Percentiles rank a stretch among this genome's conserved stretches.
Conservation (phyloP, 495 filamentous ascomycete species). For the Aspergillus homomorphus region DNA sequence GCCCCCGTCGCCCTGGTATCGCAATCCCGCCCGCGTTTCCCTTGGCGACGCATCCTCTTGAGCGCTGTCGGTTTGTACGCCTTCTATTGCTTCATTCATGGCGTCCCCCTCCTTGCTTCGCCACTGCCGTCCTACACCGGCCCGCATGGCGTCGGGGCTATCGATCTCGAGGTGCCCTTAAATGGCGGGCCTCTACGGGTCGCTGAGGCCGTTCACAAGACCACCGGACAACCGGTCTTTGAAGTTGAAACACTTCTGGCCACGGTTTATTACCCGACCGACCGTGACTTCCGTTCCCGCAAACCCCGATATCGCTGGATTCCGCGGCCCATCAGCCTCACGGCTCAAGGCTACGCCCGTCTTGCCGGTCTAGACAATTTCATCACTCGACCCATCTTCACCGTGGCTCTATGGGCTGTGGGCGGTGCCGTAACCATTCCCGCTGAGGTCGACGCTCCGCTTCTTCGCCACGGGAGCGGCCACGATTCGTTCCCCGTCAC, state of each 20-base stretch:
- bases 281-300: conserved; percentile 5
- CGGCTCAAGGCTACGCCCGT: conserved; percentile 3
- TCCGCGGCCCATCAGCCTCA: conserved; percentile 7
- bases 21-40: neutral
- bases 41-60: conserved; percentile 1
- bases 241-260: conserved; percentile 9
- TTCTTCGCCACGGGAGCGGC: neutral
- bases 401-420: conserved; percentile 1
- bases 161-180: conserved; percentile 8
- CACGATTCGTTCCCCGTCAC: conserved; percentile 6
- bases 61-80: neutral
- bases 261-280: conserved; percentile 7
- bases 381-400: conserved; percentile 4
- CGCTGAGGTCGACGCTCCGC: conserved; percentile 8
- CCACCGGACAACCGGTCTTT: neutral
- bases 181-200: conserved; percentile 1
- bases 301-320: conserved; percentile 8
- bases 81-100: neutral
- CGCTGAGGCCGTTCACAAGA: conserved; percentile 1
- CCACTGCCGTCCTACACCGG: conserved; percentile 5
- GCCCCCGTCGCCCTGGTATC: neutral
- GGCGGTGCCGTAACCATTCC: conserved; percentile 4
- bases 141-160: conserved; percentile 3
- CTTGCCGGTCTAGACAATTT: conserved; percentile 5
- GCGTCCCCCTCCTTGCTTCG: conserved; percentile 1